Evolutionary conservation across 345 rosid genomes (phyloP).

Genomic region (Nephelium lappaceum): DNA sequence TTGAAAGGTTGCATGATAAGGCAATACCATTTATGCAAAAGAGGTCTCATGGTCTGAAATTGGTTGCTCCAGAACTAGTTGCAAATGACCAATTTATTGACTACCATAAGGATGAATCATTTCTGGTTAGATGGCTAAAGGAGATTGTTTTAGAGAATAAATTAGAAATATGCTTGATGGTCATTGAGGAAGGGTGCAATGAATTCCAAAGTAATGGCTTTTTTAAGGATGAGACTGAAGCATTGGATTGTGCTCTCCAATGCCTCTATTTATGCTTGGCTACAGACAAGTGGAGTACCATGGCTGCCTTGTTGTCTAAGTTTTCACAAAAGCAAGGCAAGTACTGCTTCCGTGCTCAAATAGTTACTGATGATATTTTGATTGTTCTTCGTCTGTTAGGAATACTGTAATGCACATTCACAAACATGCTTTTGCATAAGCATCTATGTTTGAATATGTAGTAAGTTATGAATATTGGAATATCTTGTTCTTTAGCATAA

Average conservation of each 20-base stretch:
- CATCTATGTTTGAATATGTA: background rate
- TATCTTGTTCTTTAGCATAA: slow-evolving; percentile 21
- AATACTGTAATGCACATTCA: slow-evolving; percentile 1
- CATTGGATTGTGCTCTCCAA: slow-evolving; percentile 76
- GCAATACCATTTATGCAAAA: slow-evolving; percentile 85
- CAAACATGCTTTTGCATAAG: background rate
- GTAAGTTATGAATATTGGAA: background rate
- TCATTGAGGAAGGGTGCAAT: slow-evolving; percentile 83
- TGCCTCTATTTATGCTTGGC: slow-evolving; percentile 73
- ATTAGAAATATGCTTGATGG: slow-evolving; percentile 72
- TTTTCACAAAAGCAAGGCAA: slow-evolving; percentile 80
- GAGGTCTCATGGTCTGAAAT: slow-evolving; percentile 30
- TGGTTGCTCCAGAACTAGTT: slow-evolving; percentile 25
- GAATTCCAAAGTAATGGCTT: slow-evolving; percentile 51
- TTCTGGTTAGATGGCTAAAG: slow-evolving; percentile 87
- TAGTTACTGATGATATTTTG: background rate
- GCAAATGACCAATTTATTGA: slow-evolving; percentile 26
- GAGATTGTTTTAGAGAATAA: slow-evolving; percentile 74
- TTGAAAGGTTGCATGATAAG: slow-evolving; percentile 54
- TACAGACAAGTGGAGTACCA: slow-evolving; percentile 83
- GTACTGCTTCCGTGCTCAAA: slow-evolving; percentile 18
- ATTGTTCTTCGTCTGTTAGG: background rate
- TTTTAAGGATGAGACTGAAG: slow-evolving; percentile 77
- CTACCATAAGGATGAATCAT: slow-evolving; percentile 51
- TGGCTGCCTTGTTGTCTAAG: slow-evolving; percentile 79